Percentiles rank a stretch among this genome's conserved stretches.
Evolutionary conservation across 2,329 filamentous ascomycete genomes (phyloP).

Genomic region (Geosmithia flava): DNA sequence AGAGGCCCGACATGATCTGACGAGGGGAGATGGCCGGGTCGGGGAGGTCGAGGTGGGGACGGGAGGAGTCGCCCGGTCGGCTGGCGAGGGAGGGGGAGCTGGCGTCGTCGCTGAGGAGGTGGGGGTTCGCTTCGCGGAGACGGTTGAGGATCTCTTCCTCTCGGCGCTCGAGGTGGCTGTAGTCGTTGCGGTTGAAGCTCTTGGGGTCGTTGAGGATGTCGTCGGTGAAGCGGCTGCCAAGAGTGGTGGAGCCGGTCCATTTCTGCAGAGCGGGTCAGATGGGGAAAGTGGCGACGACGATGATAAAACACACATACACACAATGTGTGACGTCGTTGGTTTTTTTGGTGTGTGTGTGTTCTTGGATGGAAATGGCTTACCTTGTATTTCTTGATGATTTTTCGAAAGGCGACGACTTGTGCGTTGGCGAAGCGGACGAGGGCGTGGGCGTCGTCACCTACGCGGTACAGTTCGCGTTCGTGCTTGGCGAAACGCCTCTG

Average conservation of each 20-base stretch:
- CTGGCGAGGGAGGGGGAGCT: slow-evolving; percentile 20
- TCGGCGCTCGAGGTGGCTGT: slow-evolving; percentile 36
- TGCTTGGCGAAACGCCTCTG: slow-evolving; percentile 41
- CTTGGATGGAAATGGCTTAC: too few species aligned
- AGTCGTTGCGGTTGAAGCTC: slow-evolving; percentile 59
- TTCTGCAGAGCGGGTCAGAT: slow-evolving; percentile 33
- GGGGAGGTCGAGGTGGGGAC: slow-evolving; percentile 5
- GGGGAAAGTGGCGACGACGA: not conserved
- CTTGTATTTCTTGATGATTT: slow-evolving; percentile 76
- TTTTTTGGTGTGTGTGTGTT: too few species aligned
- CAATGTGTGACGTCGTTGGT: too few species aligned
- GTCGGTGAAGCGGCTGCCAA: slow-evolving; percentile 54
- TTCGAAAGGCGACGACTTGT: slow-evolving; percentile 65
- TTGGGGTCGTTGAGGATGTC: slow-evolving; percentile 53
- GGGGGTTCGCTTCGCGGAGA: slow-evolving; percentile 32
- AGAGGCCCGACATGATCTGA: slow-evolving; percentile 6
- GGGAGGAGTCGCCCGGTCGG: not conserved
- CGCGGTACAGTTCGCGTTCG: slow-evolving; percentile 38
- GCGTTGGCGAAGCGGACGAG: slow-evolving; percentile 61
- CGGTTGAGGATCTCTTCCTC: slow-evolving; percentile 36
- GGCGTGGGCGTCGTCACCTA: slow-evolving; percentile 58
- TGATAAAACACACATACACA: too few species aligned
- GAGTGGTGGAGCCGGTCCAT: slow-evolving; percentile 63
- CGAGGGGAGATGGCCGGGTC: slow-evolving; percentile 2
- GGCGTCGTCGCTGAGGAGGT: slow-evolving; percentile 16